Base-by-base conservation (phyloP, 768 basidiomycete species). In the Mycena rebaudengoi region DNA sequence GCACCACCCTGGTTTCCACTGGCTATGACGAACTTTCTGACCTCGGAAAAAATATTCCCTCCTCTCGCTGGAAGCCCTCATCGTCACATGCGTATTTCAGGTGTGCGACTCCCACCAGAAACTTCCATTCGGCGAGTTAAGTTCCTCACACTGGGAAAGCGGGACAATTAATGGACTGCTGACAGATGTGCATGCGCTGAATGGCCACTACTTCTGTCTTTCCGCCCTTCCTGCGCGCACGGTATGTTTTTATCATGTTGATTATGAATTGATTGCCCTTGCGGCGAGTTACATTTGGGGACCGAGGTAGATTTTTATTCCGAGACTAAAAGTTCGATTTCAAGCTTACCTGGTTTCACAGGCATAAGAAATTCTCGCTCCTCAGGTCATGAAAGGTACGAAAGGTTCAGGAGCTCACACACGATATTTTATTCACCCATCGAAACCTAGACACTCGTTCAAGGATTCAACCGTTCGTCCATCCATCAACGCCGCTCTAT, bases 11-110 rank as follows among this genome's bases (percentile, higher is more conserved):
- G 33, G 48, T 49, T 49, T 33, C 29, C 46, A 48, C 29, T 50
- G 48, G 48, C 30, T 50, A 50, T 32, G 48, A 50, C 30, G 30
- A 50, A 33, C n/a, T 29, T 50, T 50, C 30, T 50, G 48, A 50
- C 48, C 48, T 33, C 30, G 16, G 30, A 48, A 50, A 50, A 50
- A 50, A 50, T 33, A 33, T 21, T 32, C 48, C n/a, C 18, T 51
- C n/a, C n/a, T n/a, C n/a, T n/a, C n/a, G n/a, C n/a, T n/a, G n/a
- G n/a, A n/a, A 51, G 18, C 48, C 18, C 49, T 20, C 20, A 50
- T 50, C 49, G 30, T 49, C 48, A 32, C 48, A 49, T 32, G 48
- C 51, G 39, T 53, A 53, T 53, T 53, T 40, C 51, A 53, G 51
- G 37, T 28, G 26, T 29, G 51, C 20, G 26, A 43, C 20, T 55